phyloP scores from a whole-genome alignment of 495 filamentous ascomycete species.

The Neurospora sp. region DNA sequence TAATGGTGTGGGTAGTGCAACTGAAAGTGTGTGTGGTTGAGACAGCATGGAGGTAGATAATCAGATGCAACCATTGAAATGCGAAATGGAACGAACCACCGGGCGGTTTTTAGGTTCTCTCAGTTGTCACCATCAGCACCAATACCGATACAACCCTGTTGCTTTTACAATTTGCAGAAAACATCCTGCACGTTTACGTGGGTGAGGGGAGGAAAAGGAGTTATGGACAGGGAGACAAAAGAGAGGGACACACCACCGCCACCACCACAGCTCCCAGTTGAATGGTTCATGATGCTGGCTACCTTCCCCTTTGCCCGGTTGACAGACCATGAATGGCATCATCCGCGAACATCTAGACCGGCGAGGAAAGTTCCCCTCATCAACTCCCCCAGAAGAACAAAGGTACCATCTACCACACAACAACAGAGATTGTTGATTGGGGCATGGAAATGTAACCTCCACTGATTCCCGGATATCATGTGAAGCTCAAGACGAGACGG shows the following conservation, averaged over 20 bases:
- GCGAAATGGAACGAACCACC: not conserved
- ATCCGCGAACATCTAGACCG: not conserved
- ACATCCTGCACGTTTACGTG: not conserved
- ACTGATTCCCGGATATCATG: conserved; percentile 39
- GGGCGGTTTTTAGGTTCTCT: not conserved
- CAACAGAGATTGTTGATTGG: not conserved
- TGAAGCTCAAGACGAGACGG: conserved; percentile 34
- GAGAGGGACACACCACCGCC: not conserved
- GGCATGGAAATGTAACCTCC: conserved; percentile 31
- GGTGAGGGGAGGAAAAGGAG: not conserved
- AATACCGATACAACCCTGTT: not conserved
- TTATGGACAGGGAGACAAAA: not conserved
- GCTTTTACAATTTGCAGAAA: not conserved
- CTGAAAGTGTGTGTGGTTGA: not conserved
- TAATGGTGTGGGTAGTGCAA: not conserved
- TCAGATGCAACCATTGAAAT: not conserved
- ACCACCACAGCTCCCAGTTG: not conserved
- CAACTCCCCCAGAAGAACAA: not conserved
- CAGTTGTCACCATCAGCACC: not conserved
- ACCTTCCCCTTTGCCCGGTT: not conserved
- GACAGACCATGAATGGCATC: not conserved
- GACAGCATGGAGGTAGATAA: not conserved
- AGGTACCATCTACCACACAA: not conserved
- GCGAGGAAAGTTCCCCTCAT: not conserved
- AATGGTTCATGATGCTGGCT: not conserved